Conservation (phyloP, 441 rosid genomes). For the Iberis amara region DNA sequence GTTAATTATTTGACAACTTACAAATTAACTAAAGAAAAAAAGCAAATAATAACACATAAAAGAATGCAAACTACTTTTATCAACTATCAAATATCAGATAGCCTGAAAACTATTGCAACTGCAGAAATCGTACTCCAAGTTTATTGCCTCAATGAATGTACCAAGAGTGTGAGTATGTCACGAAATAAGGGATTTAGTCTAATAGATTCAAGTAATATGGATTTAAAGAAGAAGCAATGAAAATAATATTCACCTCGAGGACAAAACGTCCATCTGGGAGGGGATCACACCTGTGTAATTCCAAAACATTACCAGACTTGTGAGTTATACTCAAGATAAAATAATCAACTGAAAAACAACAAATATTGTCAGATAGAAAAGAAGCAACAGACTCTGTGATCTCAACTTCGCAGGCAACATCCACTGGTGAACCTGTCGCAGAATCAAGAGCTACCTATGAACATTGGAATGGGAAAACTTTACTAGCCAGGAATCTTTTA, state of each 20-base stretch:
- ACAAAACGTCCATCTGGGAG: constrained; percentile 92
- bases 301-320: constrained; percentile 12
- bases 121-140: no score
- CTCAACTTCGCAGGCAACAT: constrained; percentile 94
- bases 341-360: neutral
- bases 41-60: neutral
- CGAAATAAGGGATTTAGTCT: no score
- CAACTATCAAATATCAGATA: no score
- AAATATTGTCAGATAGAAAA: constrained; percentile 10
- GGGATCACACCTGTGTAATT: constrained; percentile 72
- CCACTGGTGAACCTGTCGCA: constrained; percentile 56
- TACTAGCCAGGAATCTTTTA: constrained; percentile 19
- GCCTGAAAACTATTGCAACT: no score
- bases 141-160: no score
- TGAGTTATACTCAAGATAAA: neutral
- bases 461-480: constrained; percentile 19
- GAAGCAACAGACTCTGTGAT: constrained; percentile 72
- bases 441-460: constrained; percentile 70
- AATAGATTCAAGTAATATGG: no score
- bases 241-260: constrained; percentile 57
- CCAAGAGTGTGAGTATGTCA: no score
- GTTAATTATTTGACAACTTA: constrained; percentile 11
- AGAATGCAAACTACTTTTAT: no score
- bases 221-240: neutral
- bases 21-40: neutral